A percentile compares a stretch with the other conserved stretches of the same genome.
These are phyloP conservation scores for Sporopachydermia lactativora DNA, from an alignment of 805 yeast species.

Conservation along the genomic window DNA sequence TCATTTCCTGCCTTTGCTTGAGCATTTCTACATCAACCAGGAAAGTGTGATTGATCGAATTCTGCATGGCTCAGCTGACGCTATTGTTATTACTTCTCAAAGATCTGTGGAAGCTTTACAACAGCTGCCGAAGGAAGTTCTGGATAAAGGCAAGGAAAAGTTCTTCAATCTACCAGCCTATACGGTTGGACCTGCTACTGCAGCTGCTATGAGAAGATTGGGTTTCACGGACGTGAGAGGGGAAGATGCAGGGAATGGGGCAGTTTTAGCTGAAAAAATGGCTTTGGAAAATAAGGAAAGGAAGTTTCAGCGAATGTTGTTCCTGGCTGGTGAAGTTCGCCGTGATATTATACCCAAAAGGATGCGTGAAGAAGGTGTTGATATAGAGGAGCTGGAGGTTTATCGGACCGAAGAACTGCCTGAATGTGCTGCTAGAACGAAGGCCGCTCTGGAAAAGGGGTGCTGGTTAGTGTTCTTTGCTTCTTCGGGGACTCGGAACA, in stretches of 20 bases:
- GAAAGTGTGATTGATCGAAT: constrained; percentile 30
- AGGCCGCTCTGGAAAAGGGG: constrained; percentile 8
- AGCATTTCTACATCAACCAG: constrained; percentile 44
- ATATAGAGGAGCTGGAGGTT: constrained; percentile 45
- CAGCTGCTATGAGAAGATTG: constrained; percentile 33
- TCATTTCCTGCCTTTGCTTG: constrained; percentile 58
- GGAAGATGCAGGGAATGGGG: constrained; percentile 67
- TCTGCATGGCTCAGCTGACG: constrained; percentile 24
- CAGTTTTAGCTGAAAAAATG: constrained; percentile 50
- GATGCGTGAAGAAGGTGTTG: constrained; percentile 28
- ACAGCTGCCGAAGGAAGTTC: constrained; percentile 10
- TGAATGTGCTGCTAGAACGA: constrained; percentile 27
- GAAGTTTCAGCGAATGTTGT: constrained; percentile 28
- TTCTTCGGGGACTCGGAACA: constrained; percentile 70
- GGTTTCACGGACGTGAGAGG: constrained; percentile 67
- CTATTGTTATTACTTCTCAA: constrained; percentile 75
- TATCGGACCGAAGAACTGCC: constrained; percentile 48
- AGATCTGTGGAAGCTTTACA: constrained; percentile 77
- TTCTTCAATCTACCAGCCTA: constrained; percentile 44
- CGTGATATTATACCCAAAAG: constrained; percentile 67
- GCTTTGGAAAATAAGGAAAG: constrained; percentile 19
- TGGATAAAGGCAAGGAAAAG: constrained; percentile 9
- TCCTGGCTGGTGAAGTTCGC: constrained; percentile 72
- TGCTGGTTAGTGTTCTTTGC: constrained; percentile 81
- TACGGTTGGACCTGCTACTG: constrained; percentile 90